Evolutionary conservation across 129 eudicot species (phyloP), one percentile per base, ranked within the genome.

Genomic region (Gnaphalium uliginosum): DNA sequence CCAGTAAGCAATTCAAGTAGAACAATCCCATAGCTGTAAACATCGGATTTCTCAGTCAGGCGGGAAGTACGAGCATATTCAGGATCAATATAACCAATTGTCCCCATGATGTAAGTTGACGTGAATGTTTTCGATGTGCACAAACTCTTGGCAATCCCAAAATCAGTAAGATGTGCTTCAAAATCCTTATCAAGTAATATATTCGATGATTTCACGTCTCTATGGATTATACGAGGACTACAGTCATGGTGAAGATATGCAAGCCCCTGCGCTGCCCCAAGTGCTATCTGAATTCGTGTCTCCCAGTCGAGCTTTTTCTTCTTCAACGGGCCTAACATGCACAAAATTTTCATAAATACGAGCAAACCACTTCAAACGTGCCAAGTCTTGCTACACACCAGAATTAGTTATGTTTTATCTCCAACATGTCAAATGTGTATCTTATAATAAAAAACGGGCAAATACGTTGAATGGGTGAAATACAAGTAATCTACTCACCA

Each of bases 61-160:
- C 97, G 97, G 0, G 97, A 91, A 60, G 99, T 95, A 3, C 99
- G 97, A 46, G 99, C 99, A 57, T 95, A 95, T 79, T 95, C 99
- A 1, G 99, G 99, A 67, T 95, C 99, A 0, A 95, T 95, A 62
- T 95, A 95, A 18, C 99, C 99, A 41, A 95, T 91, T 17, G 99
- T 95, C 23, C 99, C 99, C 97, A 95, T 83, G 14, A 95, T 78
- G 71, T 86, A 95, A 33, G 99, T 95, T 4, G 99, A 95, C 0
- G 97, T 95, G 68, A 89, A 86, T 8, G 97, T 77, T 75, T 95
- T 91, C 0, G 99, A 87, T 6, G 90, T 26, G 79, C 97, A 95
- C 51, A 95, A 68, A 62, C 87, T 91, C 81, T 95, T 95, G 18
- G 99, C 99, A 30, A 95, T 95, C 53, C 99, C 99, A 72, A 95